These are phyloP conservation scores for Calamus simplicifolius DNA, from an alignment of 176 grass and related monocot species.

Conservation along the genomic window DNA sequence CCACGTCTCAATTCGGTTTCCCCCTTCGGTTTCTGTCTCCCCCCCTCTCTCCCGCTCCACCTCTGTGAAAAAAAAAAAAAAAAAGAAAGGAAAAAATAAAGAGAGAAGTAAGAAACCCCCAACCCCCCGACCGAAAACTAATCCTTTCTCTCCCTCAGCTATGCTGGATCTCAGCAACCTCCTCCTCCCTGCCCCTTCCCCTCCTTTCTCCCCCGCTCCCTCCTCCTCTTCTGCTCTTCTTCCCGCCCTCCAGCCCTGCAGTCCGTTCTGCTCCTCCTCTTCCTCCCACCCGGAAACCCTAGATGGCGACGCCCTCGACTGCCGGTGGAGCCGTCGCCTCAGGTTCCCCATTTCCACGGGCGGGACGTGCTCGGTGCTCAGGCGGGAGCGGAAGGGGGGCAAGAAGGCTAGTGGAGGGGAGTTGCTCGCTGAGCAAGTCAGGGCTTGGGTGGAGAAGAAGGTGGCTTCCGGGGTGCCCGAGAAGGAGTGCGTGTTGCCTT, in stretches of 20 bases:
- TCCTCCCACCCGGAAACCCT: background rate
- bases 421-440: constrained; percentile 30
- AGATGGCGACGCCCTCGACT: background rate
- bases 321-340: background rate
- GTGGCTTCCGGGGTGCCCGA: constrained; percentile 22
- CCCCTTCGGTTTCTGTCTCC: too few species aligned
- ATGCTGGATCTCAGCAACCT: constrained; percentile 48
- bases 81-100: too few species aligned
- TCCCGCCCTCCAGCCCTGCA: constrained; percentile 16
- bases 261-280: constrained; percentile 22
- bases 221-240: background rate
- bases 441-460: constrained; percentile 56
- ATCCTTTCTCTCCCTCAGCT: constrained; percentile 5
- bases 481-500: constrained; percentile 41
- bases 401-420: constrained; percentile 7
- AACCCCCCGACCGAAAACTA: too few species aligned
- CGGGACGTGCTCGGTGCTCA: constrained; percentile 3
- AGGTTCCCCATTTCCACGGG: constrained; percentile 3
- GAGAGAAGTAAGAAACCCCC: too few species aligned
- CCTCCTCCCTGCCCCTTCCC: constrained; percentile 17
- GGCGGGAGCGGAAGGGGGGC: background rate
- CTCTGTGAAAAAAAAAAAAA: too few species aligned
- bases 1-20: too few species aligned
- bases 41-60: too few species aligned
- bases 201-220: background rate